Evolutionary conservation across 2,329 filamentous ascomycete genomes (phyloP).

Genomic region (Aspergillus sp.): DNA sequence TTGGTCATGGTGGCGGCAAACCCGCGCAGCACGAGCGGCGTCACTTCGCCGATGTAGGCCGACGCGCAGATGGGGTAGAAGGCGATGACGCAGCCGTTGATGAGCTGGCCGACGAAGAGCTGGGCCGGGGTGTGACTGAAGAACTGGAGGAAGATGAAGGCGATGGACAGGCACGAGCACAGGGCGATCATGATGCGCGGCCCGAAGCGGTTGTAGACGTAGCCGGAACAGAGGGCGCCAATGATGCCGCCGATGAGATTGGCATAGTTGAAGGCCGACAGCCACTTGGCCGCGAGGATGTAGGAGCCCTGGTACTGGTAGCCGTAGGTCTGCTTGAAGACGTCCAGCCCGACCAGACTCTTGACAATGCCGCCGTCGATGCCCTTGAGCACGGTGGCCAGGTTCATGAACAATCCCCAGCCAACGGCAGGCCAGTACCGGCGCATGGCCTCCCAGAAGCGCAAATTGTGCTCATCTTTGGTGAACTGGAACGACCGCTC

Average conservation of each 20-base stretch:
- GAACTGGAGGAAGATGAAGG: conserved; percentile 62
- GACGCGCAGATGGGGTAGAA: conserved; percentile 59
- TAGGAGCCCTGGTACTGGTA: conserved; percentile 24
- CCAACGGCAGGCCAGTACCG: conserved; percentile 24
- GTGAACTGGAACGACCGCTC: conserved; percentile 21
- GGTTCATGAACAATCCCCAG: conserved; percentile 28
- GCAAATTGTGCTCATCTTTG: conserved; percentile 21
- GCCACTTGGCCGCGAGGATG: conserved; percentile 25
- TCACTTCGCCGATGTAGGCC: conserved; percentile 31
- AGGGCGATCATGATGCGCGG: conserved; percentile 23
- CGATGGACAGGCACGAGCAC: conserved; percentile 33
- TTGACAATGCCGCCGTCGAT: conserved; percentile 26
- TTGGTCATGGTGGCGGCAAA: conserved; percentile 30
- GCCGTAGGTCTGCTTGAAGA: conserved; percentile 28
- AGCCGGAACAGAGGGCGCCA: conserved; percentile 23
- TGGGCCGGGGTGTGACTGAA: conserved; percentile 57
- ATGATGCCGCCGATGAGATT: conserved; percentile 25
- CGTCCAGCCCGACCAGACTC: conserved; percentile 25
- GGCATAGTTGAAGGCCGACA: conserved; percentile 28
- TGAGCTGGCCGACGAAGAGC: conserved; percentile 60
- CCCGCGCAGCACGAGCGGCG: conserved; percentile 29
- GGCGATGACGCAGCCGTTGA: conserved; percentile 61
- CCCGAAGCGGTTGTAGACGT: conserved; percentile 29
- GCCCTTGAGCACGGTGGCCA: conserved; percentile 23
- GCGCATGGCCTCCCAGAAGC: conserved; percentile 24